A percentile compares a stretch with the other conserved stretches of the same genome.
Conservation (phyloP, 1,139 yeast genomes). For the Saccharomyces hybrid region DNA sequence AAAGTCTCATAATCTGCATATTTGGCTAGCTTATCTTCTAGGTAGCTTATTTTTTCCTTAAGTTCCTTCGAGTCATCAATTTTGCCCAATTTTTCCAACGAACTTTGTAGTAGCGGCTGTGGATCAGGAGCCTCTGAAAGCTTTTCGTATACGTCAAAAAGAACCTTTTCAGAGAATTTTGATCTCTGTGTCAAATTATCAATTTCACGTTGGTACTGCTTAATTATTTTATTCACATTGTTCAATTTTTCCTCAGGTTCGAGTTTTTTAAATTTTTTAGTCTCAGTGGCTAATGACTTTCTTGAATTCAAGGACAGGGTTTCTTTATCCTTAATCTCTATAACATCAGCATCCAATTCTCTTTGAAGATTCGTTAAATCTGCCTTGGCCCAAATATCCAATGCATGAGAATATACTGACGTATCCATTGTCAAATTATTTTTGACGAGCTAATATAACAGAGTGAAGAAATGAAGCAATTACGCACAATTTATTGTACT, state of each 20-base stretch:
- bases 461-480: not conserved
- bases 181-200: constrained; percentile 74
- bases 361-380: constrained; percentile 63
- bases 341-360: constrained; percentile 66
- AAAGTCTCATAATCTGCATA: constrained; percentile 75
- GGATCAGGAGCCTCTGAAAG: constrained; percentile 94
- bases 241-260: constrained; percentile 56
- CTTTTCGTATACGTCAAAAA: constrained; percentile 65
- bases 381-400: constrained; percentile 70
- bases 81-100: constrained; percentile 60
- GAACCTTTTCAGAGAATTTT: constrained; percentile 62
- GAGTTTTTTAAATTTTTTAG: constrained; percentile 74
- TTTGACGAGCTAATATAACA: not conserved
- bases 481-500: not conserved
- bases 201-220: constrained; percentile 80
- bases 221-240: constrained; percentile 59
- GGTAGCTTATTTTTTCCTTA: constrained; percentile 44
- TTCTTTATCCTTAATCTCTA: constrained; percentile 65
- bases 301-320: constrained; percentile 58
- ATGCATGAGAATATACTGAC: constrained; percentile 50
- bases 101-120: constrained; percentile 64
- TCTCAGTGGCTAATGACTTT: constrained; percentile 68
- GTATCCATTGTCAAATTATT: constrained; percentile 18
- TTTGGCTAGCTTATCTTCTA: constrained; percentile 55
- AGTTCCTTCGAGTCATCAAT: constrained; percentile 48